Evolutionary conservation across 1,284 basidiomycete genomes (phyloP).

Genomic region (Coniferiporia sulphurascens): DNA sequence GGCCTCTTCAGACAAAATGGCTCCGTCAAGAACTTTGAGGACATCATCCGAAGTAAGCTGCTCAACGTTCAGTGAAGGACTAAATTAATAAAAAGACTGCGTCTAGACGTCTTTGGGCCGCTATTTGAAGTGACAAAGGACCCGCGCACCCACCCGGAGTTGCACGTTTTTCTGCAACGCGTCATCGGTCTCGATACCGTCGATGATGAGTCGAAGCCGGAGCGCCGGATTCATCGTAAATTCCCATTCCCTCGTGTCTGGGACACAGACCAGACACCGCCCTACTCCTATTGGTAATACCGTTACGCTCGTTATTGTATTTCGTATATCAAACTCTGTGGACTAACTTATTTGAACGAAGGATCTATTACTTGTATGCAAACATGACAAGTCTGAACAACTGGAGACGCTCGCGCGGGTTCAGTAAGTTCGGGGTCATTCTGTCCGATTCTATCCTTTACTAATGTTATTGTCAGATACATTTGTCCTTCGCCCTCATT

Average conservation of each 20-base stretch:
- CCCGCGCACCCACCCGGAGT: slow-evolving; percentile 85
- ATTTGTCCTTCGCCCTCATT: slow-evolving; percentile 95
- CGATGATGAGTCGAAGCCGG: slow-evolving; percentile 95
- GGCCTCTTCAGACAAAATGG: slow-evolving; percentile 94
- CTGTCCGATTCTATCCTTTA: background rate
- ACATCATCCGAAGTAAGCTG: slow-evolving; percentile 80
- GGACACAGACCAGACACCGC: slow-evolving; percentile 87
- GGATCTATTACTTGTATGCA: slow-evolving; percentile 97
- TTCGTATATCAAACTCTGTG: background rate
- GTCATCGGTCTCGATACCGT: slow-evolving; percentile 97
- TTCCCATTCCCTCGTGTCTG: slow-evolving; percentile 93
- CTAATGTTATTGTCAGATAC: slow-evolving; percentile 55
- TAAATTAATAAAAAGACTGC: background rate
- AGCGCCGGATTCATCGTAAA: slow-evolving; percentile 89
- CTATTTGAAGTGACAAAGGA: slow-evolving; percentile 96
- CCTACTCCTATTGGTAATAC: slow-evolving; percentile 87
- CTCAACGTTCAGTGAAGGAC: background rate
- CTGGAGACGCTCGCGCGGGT: slow-evolving; percentile 84
- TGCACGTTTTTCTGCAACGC: slow-evolving; percentile 94
- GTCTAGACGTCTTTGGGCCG: slow-evolving; percentile 84
- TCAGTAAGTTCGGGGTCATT: slow-evolving; percentile 59
- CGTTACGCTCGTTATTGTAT: too few species aligned
- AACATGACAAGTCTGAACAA: slow-evolving; percentile 95
- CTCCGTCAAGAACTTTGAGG: slow-evolving; percentile 83
- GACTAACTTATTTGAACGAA: slow-evolving; percentile 27